phyloP scores from a whole-genome alignment of 2,329 filamentous ascomycete genomes.

The Penicillium sclerotiorum region DNA sequence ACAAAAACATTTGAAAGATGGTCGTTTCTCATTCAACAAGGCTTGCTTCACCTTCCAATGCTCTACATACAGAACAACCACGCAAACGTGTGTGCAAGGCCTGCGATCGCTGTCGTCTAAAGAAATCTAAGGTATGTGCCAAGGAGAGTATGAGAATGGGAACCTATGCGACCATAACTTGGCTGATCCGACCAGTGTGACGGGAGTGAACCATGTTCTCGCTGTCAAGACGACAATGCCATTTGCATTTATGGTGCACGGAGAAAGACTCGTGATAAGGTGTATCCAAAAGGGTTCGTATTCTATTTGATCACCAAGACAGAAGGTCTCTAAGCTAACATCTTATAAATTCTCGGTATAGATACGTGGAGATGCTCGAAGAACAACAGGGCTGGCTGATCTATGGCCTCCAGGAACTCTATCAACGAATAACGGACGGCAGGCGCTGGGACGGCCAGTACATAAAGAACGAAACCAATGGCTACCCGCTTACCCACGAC shows the following conservation, averaged over 20 bases:
- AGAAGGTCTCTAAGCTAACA: conserved; percentile 6
- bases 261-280: conserved; percentile 67
- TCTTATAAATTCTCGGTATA: conserved; percentile 28
- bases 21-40: too few relatives aligned
- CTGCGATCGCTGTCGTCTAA: conserved; percentile 66
- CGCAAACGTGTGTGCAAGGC: conserved; percentile 68
- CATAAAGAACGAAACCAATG: conserved; percentile 54
- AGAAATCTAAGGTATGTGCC: conserved; percentile 63
- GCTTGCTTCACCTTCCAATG: too few relatives aligned
- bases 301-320: not conserved
- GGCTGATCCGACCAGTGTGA: conserved; percentile 53
- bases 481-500: conserved; percentile 65
- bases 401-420: conserved; percentile 62
- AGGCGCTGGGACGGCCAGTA: conserved; percentile 59
- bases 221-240: conserved; percentile 65
- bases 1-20: too few relatives aligned
- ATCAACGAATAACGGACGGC: conserved; percentile 54
- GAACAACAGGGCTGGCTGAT: conserved; percentile 66
- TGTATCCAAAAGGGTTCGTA: conserved; percentile 66
- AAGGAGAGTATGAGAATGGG: not conserved
- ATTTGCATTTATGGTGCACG: conserved; percentile 67
- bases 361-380: conserved; percentile 68
- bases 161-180: too few relatives aligned
- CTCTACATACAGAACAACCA: too few relatives aligned
- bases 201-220: conserved; percentile 61